These are phyloP conservation scores for Tilletia setariae DNA, from an alignment of 1,284 basidiomycete genomes.

Conservation along the genomic window DNA sequence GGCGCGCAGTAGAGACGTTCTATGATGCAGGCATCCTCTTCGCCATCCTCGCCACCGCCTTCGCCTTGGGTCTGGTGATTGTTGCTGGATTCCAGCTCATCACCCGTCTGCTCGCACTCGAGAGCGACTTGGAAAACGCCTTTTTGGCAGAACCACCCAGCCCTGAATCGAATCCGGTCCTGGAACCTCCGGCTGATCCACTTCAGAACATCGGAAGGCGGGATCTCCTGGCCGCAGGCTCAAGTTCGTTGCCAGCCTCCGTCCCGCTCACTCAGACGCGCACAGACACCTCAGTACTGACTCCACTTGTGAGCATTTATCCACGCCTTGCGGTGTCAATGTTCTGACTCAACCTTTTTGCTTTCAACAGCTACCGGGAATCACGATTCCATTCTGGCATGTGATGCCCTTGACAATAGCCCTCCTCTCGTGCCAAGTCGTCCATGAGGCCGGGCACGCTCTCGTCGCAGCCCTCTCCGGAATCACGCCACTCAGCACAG, in stretches of 20 bases:
- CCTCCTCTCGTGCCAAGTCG: constrained; percentile 14
- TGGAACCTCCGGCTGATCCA: too few species aligned
- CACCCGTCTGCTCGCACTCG: background rate
- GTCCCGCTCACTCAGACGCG: background rate
- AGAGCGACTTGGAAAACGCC: background rate
- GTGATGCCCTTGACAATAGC: constrained; percentile 5
- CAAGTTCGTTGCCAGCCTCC: background rate
- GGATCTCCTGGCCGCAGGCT: background rate
- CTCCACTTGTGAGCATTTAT: constrained; percentile 11
- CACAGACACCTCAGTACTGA: background rate
- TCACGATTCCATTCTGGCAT: constrained; percentile 19
- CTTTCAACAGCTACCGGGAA: constrained; percentile 7
- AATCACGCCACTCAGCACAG: constrained; percentile 14
- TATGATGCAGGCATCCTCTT: background rate
- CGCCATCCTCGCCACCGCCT: background rate
- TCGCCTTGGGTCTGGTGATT: background rate
- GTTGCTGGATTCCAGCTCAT: constrained; percentile 2
- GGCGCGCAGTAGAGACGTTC: background rate
- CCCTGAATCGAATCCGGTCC: too few species aligned
- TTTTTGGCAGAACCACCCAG: background rate
- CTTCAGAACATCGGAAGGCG: too few species aligned
- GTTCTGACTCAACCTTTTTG: too few species aligned
- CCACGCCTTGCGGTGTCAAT: too few species aligned
- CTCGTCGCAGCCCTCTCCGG: constrained; percentile 13
- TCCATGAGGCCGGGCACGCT: constrained; percentile 17